These are phyloP conservation scores for Areca catechu DNA, from an alignment of 176 grass and related monocot genomes.

Conservation along the genomic window DNA sequence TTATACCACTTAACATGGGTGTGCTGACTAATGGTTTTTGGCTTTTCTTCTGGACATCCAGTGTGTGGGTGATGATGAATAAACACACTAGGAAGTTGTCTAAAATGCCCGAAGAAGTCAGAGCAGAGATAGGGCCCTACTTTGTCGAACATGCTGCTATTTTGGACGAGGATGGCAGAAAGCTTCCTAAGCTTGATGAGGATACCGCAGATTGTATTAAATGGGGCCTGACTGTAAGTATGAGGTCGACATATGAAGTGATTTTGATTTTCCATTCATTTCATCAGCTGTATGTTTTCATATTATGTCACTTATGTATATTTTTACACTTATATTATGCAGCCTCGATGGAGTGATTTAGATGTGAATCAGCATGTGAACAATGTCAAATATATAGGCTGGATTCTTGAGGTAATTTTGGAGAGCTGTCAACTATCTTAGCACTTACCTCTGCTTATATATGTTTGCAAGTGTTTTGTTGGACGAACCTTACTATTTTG, in stretches of 20 bases:
- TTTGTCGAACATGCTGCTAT: slow-evolving; percentile 57
- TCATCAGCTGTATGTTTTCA: not conserved
- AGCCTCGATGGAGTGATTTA: slow-evolving; percentile 93
- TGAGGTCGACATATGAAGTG: slow-evolving; percentile 2
- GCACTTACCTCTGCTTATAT: not conserved
- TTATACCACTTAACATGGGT: not conserved
- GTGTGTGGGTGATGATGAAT: slow-evolving; percentile 99
- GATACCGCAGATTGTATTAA: slow-evolving; percentile 39
- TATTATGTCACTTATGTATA: slow-evolving; percentile 1
- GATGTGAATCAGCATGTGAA: slow-evolving; percentile 99
- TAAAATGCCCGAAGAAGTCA: slow-evolving; percentile 90
- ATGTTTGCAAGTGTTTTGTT: not conserved
- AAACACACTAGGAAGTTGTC: slow-evolving; percentile 80
- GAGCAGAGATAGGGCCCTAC: slow-evolving; percentile 83
- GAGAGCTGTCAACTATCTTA: too few relatives aligned
- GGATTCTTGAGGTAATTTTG: slow-evolving; percentile 90
- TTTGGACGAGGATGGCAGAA: slow-evolving; percentile 58
- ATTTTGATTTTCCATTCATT: not conserved
- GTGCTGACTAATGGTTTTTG: not conserved
- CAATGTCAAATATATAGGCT: slow-evolving; percentile 98
- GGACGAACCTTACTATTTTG: not conserved
- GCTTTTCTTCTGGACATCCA: slow-evolving; percentile 22
- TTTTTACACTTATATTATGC: slow-evolving; percentile 12
- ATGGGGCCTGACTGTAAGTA: slow-evolving; percentile 82
- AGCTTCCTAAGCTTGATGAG: slow-evolving; percentile 48